These are phyloP conservation scores for Microdochium nivale DNA, from an alignment of 2,329 filamentous ascomycete species.

Conservation along the genomic window DNA sequence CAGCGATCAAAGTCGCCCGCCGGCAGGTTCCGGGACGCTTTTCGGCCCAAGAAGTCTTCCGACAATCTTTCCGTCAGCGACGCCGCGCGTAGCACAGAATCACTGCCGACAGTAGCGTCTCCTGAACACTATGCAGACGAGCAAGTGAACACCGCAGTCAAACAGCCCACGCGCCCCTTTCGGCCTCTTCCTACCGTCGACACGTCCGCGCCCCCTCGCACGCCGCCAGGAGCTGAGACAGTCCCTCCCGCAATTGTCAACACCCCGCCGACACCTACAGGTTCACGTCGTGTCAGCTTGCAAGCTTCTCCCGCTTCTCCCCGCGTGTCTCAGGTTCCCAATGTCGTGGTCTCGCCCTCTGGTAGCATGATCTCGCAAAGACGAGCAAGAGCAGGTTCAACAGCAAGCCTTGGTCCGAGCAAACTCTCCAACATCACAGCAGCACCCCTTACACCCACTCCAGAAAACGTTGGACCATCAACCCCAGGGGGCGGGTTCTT, in stretches of 20 bases:
- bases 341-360: conserved; percentile 53
- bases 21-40: conserved; percentile 64
- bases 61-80: conserved; percentile 9
- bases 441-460: conserved; percentile 66
- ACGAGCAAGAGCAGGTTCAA: conserved; percentile 43
- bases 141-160: conserved; percentile 8
- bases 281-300: conserved; percentile 20
- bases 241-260: conserved; percentile 50
- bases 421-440: conserved; percentile 74
- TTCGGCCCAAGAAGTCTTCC: conserved; percentile 43
- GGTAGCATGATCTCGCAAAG: conserved; percentile 66
- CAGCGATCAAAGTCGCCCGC: conserved; percentile 61
- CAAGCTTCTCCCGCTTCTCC: conserved; percentile 15
- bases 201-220: conserved; percentile 27
- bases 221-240: conserved; percentile 36
- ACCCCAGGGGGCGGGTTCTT: conserved; percentile 70
- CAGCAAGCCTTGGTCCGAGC: conserved; percentile 57
- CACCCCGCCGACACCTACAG: conserved; percentile 57
- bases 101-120: conserved; percentile 1
- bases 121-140: conserved; percentile 9
- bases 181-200: conserved; percentile 13
- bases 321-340: conserved; percentile 18
- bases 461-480: conserved; percentile 49
- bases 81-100: conserved; percentile 10
- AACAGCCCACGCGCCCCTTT: conserved; percentile 8